Conservation (phyloP, 163 green algal species). For the Volvox carteri region DNA sequence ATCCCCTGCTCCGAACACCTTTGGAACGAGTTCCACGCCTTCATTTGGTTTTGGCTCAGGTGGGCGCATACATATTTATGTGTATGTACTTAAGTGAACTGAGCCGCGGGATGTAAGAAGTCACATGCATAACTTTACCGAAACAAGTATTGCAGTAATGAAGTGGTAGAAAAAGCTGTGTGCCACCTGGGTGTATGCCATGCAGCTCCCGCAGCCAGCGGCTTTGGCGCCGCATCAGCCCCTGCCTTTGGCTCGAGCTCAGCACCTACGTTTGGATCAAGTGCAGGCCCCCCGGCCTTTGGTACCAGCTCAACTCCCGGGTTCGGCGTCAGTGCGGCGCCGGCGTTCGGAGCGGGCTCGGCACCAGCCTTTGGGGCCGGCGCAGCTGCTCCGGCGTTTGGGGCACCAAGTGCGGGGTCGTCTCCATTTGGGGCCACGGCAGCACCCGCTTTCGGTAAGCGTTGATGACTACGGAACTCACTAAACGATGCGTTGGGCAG, state of each 20-base stretch:
- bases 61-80: no score
- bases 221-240: slow-evolving; percentile 17
- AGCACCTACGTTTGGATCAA: background rate
- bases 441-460: slow-evolving; percentile 10
- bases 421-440: background rate
- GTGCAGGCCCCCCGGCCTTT: background rate
- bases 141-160: no score
- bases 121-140: no score
- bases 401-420: background rate
- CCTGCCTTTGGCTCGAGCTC: background rate
- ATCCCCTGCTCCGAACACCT: background rate
- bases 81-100: no score
- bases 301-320: background rate
- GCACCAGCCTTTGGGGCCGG: background rate
- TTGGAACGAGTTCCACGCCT: background rate
- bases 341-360: background rate
- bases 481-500: no score
- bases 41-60: slow-evolving; percentile 13
- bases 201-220: background rate
- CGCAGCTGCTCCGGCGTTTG: background rate
- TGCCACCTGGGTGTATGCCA: no score
- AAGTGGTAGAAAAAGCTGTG: no score
- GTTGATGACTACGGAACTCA: no score
- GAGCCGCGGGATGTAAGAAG: no score
- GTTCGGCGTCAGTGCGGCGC: background rate